Conservation (phyloP, 371 early-diverging fungal species). For the Sporodiniella umbellata region DNA sequence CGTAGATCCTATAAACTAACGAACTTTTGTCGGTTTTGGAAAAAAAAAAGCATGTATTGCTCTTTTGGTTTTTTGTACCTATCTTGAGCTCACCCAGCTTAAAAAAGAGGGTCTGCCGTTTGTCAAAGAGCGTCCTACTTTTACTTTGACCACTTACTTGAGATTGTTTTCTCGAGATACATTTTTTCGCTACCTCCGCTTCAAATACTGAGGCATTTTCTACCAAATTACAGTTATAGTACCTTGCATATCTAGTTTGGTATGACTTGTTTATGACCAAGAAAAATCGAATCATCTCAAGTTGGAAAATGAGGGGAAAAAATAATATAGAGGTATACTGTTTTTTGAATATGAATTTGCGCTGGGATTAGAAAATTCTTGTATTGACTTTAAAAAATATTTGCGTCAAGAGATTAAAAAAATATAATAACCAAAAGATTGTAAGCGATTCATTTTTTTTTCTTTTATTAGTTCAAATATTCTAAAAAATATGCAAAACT, state of each 20-base stretch:
- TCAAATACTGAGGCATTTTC: conserved; percentile 26
- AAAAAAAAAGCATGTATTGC: no score
- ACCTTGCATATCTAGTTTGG: conserved; percentile 36
- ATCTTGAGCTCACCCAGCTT: conserved; percentile 13
- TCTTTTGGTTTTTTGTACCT: conserved; percentile 15
- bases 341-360: no score
- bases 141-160: conserved; percentile 13
- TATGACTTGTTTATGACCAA: conserved; percentile 33
- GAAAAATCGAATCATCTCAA: conserved; percentile 18
- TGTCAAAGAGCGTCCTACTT: no score
- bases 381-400: no score
- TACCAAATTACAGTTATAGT: conserved; percentile 13
- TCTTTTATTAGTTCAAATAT: neutral
- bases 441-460: neutral
- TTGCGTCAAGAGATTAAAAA: neutral
- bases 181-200: conserved; percentile 20
- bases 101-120: conserved; percentile 21
- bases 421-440: neutral
- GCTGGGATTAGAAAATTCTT: no score
- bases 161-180: conserved; percentile 21
- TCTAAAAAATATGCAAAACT: neutral
- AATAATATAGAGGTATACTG: neutral
- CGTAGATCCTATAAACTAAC: conserved; percentile 40
- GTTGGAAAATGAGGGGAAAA: neutral
- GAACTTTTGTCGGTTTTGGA: neutral